Base-by-base conservation (phyloP, 495 filamentous ascomycete genomes). In the Xylaria intraflava region DNA sequence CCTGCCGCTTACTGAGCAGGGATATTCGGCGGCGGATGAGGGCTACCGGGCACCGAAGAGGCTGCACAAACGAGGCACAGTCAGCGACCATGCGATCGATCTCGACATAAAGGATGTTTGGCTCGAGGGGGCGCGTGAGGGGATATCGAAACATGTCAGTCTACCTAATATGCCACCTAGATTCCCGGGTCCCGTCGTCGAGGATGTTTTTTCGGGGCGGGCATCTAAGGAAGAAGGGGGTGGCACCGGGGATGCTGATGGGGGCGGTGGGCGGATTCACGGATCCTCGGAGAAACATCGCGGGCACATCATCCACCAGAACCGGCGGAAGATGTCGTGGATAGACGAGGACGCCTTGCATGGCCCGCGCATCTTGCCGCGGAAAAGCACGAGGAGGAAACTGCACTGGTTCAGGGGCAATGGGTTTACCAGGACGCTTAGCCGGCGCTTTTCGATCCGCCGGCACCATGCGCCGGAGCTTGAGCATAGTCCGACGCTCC, bases 321-420 rank as follows among this genome's bases (percentile, higher is more conserved):
- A 62, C 23, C 53, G 64, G 6, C 58, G 62, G 50, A 70, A 62
- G 43, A 41, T 62, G 11, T 60, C 65, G 7, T 73, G 70, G 70
- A 69, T 75, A 23, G 71, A 75, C 47, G 70, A 69, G 45, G 71
- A 74, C 33, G 67, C 67, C 38, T 38, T 74, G 6, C 70, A 75
- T 57, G 71, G 69, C 10, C 72, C 70, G 5, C 65, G 66, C 40
- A 42, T 72, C 7, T 61, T 61, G 43, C 48, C 64, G 38, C 24
- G 41, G 46, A 55, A 57, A 40, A 61, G 50, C 24, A 24, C 53
- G 9, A 40, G 43, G 24, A 22, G 62, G 23, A 60, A 53, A 40
- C 43, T 49, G 51, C 59, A 48, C 49, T 66, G 64, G 64, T 49
- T 66, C 26, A 47, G 45, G 8, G 58, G 61, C 24, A 46, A 42